Percentiles rank a stretch among this genome's conserved stretches.
Evolutionary conservation across 768 basidiomycete species (phyloP).

Genomic region (Boletellus emodensis): DNA sequence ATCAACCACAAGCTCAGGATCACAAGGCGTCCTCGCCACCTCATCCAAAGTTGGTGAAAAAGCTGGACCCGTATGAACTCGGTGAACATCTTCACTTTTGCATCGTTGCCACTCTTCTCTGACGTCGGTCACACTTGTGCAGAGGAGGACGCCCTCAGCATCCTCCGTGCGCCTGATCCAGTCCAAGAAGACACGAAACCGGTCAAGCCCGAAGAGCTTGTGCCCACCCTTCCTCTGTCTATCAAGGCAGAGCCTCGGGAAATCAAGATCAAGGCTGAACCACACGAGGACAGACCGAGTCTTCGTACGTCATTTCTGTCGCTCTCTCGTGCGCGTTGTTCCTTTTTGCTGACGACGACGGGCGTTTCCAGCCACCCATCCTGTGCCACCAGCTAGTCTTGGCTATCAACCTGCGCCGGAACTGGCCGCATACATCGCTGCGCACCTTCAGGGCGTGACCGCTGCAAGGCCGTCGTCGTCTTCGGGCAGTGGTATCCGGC

Average conservation of each 20-base stretch:
- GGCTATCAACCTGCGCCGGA: conserved; percentile 9
- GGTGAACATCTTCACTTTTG: conserved; percentile 4
- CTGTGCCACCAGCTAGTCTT: not conserved
- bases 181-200: not conserved
- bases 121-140: not conserved
- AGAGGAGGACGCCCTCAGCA: conserved; percentile 25
- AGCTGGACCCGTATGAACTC: conserved; percentile 30
- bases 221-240: not conserved
- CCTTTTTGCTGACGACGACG: not conserved
- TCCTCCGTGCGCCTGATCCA: conserved; percentile 9
- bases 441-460: not conserved
- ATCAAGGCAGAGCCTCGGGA: conserved; percentile 5
- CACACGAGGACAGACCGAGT: not conserved
- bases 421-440: conserved; percentile 4
- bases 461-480: no score
- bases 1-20: not conserved
- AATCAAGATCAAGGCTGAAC: conserved; percentile 6
- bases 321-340: no score
- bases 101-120: not conserved
- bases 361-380: not conserved
- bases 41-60: conserved; percentile 20
- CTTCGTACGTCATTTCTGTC: not conserved
- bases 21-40: not conserved
- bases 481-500: not conserved
- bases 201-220: not conserved